A percentile compares a stretch with the other conserved stretches of the same genome.
phyloP scores from a whole-genome alignment of 2,329 filamentous ascomycete genomes.

The Xylaria arbuscula region DNA sequence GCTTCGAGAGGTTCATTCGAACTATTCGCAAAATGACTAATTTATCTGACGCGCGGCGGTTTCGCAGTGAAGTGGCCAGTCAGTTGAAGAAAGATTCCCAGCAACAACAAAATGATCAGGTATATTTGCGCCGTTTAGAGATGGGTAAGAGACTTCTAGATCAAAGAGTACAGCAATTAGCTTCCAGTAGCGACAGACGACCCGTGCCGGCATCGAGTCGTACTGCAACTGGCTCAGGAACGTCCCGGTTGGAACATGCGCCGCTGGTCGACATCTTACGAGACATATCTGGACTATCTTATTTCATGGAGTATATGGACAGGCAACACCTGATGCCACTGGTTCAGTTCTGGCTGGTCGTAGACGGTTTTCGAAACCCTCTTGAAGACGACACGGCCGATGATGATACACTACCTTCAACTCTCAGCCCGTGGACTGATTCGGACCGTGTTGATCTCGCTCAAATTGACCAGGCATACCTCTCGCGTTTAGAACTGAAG shows the following conservation, averaged over 20 bases:
- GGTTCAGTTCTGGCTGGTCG: slow-evolving; percentile 98
- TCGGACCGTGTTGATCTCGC: slow-evolving; percentile 88
- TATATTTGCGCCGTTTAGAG: slow-evolving; percentile 89
- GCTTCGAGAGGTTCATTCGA: slow-evolving; percentile 93
- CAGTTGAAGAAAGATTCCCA: slow-evolving; percentile 88
- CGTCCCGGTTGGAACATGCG: slow-evolving; percentile 78
- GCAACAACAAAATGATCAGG: slow-evolving; percentile 81
- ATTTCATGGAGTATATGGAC: slow-evolving; percentile 99
- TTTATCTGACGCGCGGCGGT: slow-evolving; percentile 89
- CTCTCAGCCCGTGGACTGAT: slow-evolving; percentile 77
- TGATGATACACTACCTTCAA: slow-evolving; percentile 69
- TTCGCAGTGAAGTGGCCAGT: slow-evolving; percentile 90
- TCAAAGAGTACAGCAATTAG: slow-evolving; percentile 85
- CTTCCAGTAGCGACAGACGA: slow-evolving; percentile 69
- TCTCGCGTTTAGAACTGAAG: slow-evolving; percentile 83
- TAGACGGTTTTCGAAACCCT: slow-evolving; percentile 94
- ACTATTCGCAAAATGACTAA: slow-evolving; percentile 90
- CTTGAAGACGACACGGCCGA: slow-evolving; percentile 85
- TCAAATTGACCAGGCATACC: slow-evolving; percentile 90
- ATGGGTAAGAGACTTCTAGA: slow-evolving; percentile 92
- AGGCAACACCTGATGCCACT: slow-evolving; percentile 85
- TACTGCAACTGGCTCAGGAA: slow-evolving; percentile 49
- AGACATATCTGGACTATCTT: slow-evolving; percentile 89
- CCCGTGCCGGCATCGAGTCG: slow-evolving; percentile 48
- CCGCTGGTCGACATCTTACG: slow-evolving; percentile 87